Evolutionary conservation across 2,329 filamentous ascomycete species (phyloP), one percentile per base, ranked within the genome.

Genomic region (Elsinoe fawcettii): DNA sequence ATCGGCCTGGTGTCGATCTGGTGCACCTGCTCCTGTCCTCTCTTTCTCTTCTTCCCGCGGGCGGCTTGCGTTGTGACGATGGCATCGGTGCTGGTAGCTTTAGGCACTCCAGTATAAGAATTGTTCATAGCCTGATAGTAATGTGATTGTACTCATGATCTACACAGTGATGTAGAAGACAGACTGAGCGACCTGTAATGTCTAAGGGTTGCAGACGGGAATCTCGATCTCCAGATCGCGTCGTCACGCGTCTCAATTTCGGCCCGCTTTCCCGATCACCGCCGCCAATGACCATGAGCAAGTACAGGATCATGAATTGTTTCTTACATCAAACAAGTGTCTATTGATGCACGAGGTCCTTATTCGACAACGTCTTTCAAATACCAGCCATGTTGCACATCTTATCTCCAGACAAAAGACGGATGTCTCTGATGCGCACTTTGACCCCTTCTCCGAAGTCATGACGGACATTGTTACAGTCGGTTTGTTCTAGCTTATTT

Each of bases 91-190:
- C 14, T 53, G n/a, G 32, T 12, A n/a, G 9, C 11, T 39, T 36
- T 9, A 25, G 11, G 32, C 8, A 23, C 20, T 18, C 34, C 32
- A 25, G 30, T 6, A 39, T 53, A 36, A 53, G 32, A 37, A 53
- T 53, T 30, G 16, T 53, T n/a, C 49, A 53, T 53, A 53, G 49
- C 49, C 49, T 53, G 23, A n/a, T 46, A 37, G 11, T 46, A 30
- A 49, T 56, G 30, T 41, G 51, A 20, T 12, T 23, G 49, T 12
- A 20, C 16, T 25, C 49, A 53, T 53, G 49, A 25, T 34, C 30
- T 20, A 11, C 18, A n/a, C 12, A 14, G 8, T 14, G 25, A 22
- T 53, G 49, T 25, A 16, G 16, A 16, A 18, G n/a, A n/a, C 23
- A 16, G 39, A 18, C 12, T 18, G 46, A 32, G n/a, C 25, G 27